Percentiles rank a stretch among this genome's conserved stretches.
Conservation (phyloP, 139 green algal genomes). For the Yamagishiella unicocca region DNA sequence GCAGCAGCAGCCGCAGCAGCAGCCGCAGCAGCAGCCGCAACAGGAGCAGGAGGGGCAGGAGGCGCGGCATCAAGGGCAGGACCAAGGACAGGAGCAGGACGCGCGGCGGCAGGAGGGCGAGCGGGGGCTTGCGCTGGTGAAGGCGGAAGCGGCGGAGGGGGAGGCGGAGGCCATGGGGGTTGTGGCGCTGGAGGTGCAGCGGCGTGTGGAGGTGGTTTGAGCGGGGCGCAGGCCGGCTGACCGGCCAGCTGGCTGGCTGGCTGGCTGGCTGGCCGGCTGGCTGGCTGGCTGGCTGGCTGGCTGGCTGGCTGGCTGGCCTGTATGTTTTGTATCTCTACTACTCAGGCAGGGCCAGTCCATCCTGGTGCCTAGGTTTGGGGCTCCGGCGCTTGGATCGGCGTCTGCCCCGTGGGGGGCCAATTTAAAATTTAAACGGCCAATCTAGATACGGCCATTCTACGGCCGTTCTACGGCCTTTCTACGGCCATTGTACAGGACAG, state of each 20-base stretch:
- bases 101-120: background rate
- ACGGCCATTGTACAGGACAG: background rate
- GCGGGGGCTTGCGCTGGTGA: background rate
- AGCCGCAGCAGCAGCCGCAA: background rate
- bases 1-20: background rate
- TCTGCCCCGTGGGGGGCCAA: background rate
- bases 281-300: too few species aligned
- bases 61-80: background rate
- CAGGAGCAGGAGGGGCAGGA: background rate
- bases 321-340: too few species aligned
- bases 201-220: slow-evolving; percentile 4
- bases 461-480: background rate
- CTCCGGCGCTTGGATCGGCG: background rate
- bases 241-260: too few species aligned
- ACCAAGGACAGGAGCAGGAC: background rate
- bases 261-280: too few species aligned
- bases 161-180: background rate
- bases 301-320: too few species aligned
- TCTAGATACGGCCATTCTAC: background rate
- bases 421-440: background rate
- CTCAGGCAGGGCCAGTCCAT: background rate
- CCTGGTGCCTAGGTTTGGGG: background rate
- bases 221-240: too few species aligned
- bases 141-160: background rate
- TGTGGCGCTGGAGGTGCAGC: background rate